Evolutionary conservation across 331 rosid species (phyloP), one percentile per base, ranked within the genome.

Genomic region (Erythrophleum ivorense): DNA sequence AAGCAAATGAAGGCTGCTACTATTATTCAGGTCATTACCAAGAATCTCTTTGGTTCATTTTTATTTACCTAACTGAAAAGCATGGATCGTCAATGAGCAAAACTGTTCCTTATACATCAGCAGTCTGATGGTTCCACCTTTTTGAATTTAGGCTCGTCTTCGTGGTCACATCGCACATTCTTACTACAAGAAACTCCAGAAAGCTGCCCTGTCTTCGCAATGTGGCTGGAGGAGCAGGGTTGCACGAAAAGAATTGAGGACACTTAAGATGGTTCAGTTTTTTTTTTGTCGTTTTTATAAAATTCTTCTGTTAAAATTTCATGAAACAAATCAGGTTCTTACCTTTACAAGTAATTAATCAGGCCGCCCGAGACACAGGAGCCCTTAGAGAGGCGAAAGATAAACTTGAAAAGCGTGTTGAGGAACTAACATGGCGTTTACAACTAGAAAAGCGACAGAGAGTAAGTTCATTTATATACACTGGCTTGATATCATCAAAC

Each of bases 301-400:
- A n/a, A n/a, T n/a, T n/a, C n/a, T n/a, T n/a, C n/a, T n/a, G n/a
- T n/a, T n/a, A n/a, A n/a, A n/a, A n/a, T n/a, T n/a, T n/a, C n/a
- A n/a, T n/a, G n/a, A n/a, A n/a, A n/a, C n/a, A n/a, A n/a, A n/a
- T n/a, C n/a, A n/a, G n/a, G n/a, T n/a, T n/a, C n/a, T n/a, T n/a
- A n/a, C n/a, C n/a, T n/a, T n/a, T n/a, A 78, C 73, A 73, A 69
- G 62, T 63, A 73, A 57, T 71, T 78, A 45, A 52, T 43, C 88
- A 96, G 99, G 99, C 99, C 86, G 90, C 99, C 46, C 92, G 95
- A 88, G 99, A 96, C 82, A 96, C 99, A 1, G 99, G 99, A 54
- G 99, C 99, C 50, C 97, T 96, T 43, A 90, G 94, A 88, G 99
- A 96, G 86, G 98, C 98, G 57, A 96, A 96, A 72, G 97, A 96